Conservation (phyloP, 202 grass and related monocot species). For the Zizania palustris region DNA sequence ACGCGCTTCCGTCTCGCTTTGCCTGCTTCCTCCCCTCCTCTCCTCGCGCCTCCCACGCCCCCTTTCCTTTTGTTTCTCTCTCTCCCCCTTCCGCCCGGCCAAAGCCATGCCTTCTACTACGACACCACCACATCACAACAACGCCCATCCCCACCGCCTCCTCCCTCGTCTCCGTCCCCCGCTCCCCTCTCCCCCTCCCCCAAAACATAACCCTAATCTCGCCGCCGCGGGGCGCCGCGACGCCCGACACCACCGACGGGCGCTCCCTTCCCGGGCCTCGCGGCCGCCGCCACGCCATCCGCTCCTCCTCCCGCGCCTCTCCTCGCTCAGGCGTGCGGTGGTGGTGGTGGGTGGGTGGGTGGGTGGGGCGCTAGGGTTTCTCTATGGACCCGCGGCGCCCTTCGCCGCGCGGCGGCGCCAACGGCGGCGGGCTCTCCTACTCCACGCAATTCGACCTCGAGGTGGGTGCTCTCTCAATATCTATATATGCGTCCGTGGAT, state of each 20-base stretch:
- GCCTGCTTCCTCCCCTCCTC: conserved; percentile 54
- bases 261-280: conserved; percentile 15
- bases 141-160: conserved; percentile 29
- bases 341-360: not conserved
- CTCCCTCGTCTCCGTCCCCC: conserved; percentile 21
- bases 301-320: conserved; percentile 13
- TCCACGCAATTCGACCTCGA: conserved; percentile 76
- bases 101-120: conserved; percentile 53
- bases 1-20: conserved; percentile 52
- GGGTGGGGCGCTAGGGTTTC: conserved; percentile 55
- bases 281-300: not conserved
- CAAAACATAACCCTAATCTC: conserved; percentile 64
- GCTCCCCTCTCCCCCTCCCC: conserved; percentile 15
- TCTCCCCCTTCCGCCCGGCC: conserved; percentile 38
- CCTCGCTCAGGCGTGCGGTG: conserved; percentile 23
- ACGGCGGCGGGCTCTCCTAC: conserved; percentile 65
- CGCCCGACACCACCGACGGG: not conserved
- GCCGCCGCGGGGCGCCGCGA: not conserved
- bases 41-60: conserved; percentile 46
- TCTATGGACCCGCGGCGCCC: conserved; percentile 70
- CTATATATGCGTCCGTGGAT: not conserved
- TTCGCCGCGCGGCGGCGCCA: conserved; percentile 49
- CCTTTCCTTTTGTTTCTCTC: conserved; percentile 38
- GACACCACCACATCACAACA: conserved; percentile 45
- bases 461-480: too few relatives aligned